phyloP scores from a whole-genome alignment of 768 basidiomycete genomes.

The Calocera viscosa region DNA sequence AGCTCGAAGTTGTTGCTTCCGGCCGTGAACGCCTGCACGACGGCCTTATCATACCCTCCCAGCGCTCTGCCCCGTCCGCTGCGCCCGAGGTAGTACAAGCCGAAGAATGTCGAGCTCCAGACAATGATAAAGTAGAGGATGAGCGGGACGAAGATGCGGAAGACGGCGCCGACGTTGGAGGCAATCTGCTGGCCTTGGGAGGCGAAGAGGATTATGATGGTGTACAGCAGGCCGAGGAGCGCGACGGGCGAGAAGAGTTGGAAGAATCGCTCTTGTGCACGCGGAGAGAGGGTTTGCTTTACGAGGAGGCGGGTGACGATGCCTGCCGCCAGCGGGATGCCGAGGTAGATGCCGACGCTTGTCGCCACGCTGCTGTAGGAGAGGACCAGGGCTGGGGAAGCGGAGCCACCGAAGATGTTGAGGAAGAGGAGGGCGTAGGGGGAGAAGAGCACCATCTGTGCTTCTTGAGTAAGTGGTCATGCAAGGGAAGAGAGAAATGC shows the following conservation, averaged over 20 bases:
- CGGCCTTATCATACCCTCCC: slow-evolving; percentile 54
- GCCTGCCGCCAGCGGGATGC: slow-evolving; percentile 65
- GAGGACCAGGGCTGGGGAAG: slow-evolving; percentile 34
- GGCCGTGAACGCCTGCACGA: slow-evolving; percentile 67
- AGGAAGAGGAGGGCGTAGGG: slow-evolving; percentile 64
- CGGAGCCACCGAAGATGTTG: slow-evolving; percentile 47
- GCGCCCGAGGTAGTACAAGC: slow-evolving; percentile 40
- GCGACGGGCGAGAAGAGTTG: slow-evolving; percentile 56
- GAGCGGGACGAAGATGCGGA: slow-evolving; percentile 70
- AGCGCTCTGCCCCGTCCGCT: slow-evolving; percentile 24
- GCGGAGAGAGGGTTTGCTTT: slow-evolving; percentile 32
- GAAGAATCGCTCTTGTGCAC: slow-evolving; percentile 41
- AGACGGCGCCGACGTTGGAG: slow-evolving; percentile 60
- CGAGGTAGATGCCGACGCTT: slow-evolving; percentile 66
- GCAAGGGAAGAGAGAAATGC: background rate
- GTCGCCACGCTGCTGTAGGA: slow-evolving; percentile 49
- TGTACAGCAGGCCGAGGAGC: slow-evolving; percentile 67
- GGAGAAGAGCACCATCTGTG: slow-evolving; percentile 51
- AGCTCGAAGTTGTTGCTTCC: slow-evolving; percentile 73
- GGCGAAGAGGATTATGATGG: slow-evolving; percentile 63
- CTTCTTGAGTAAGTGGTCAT: background rate
- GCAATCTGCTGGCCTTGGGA: slow-evolving; percentile 54
- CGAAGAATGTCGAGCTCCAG: slow-evolving; percentile 51
- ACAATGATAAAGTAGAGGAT: slow-evolving; percentile 66
- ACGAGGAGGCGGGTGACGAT: slow-evolving; percentile 51